phyloP scores from a whole-genome alignment of 2,329 filamentous ascomycete species.

The Pseudogymnoascus sp. region DNA sequence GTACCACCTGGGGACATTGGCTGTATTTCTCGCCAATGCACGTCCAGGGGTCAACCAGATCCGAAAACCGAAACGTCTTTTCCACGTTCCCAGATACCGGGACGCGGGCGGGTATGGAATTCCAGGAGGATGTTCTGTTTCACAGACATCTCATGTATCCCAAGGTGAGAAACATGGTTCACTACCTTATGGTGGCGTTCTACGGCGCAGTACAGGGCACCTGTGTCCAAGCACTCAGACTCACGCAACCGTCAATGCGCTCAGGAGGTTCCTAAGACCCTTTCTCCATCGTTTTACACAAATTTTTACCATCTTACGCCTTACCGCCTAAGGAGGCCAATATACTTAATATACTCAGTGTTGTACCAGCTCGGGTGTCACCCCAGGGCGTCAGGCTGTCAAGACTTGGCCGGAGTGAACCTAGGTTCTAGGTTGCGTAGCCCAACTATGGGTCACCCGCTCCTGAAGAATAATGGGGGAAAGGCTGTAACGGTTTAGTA shows the following conservation, averaged over 20 bases:
- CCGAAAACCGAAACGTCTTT: background rate
- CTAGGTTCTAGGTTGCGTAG: background rate
- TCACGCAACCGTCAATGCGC: background rate
- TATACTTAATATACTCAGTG: slow-evolving; percentile 1
- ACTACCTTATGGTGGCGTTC: background rate
- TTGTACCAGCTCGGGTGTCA: background rate
- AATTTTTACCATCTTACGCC: background rate
- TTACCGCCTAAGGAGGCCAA: background rate
- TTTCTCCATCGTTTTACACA: background rate
- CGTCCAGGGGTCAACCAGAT: background rate
- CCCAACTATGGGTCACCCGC: background rate
- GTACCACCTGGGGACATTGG: background rate
- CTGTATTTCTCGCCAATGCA: background rate
- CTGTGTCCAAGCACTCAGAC: background rate
- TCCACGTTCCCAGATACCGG: slow-evolving; percentile 1
- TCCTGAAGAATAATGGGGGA: background rate
- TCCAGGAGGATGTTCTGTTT: background rate
- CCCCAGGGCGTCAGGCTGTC: background rate
- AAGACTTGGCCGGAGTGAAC: background rate
- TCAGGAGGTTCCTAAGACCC: background rate
- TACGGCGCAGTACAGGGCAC: background rate
- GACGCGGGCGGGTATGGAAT: background rate
- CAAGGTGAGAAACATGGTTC: background rate
- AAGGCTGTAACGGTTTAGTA: background rate
- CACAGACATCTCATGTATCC: background rate